A percentile compares a stretch with the other conserved stretches of the same genome.
Evolutionary conservation across 1,284 basidiomycete species (phyloP).

Genomic region (Cutaneotrichosporon curvatum): DNA sequence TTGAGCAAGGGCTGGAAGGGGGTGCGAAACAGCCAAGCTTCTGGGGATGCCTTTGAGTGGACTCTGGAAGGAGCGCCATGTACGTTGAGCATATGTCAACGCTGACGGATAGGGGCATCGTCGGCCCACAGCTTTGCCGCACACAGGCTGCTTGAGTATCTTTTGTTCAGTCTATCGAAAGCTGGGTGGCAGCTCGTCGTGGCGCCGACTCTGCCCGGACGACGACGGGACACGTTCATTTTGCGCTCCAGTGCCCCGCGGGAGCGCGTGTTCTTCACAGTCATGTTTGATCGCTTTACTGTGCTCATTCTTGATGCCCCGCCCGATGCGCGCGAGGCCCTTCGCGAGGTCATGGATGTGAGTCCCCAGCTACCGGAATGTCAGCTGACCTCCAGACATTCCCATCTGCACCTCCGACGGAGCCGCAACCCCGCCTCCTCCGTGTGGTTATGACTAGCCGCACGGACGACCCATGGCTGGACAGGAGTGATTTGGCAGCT

Average conservation of each 20-base stretch:
- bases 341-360: not conserved
- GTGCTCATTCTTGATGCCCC: not conserved
- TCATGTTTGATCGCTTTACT: not conserved
- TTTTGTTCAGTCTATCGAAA: not conserved
- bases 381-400: too few relatives aligned
- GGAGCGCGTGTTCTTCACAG: not conserved
- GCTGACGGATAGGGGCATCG: not conserved
- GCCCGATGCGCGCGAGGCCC: not conserved
- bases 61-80: slow-evolving; percentile 1
- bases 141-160: not conserved
- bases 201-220: not conserved
- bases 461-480: too few relatives aligned
- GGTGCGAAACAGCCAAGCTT: not conserved
- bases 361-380: too few relatives aligned
- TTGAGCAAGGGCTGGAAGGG: slow-evolving; percentile 4
- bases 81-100: not conserved
- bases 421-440: too few relatives aligned
- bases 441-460: too few relatives aligned
- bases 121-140: not conserved
- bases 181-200: not conserved
- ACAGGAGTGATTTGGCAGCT: too few relatives aligned
- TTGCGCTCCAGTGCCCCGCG: not conserved
- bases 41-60: slow-evolving; percentile 2
- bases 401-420: too few relatives aligned
- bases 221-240: not conserved